phyloP scores from a whole-genome alignment of 805 yeast genomes.

The Hanseniaspora thailandica region DNA sequence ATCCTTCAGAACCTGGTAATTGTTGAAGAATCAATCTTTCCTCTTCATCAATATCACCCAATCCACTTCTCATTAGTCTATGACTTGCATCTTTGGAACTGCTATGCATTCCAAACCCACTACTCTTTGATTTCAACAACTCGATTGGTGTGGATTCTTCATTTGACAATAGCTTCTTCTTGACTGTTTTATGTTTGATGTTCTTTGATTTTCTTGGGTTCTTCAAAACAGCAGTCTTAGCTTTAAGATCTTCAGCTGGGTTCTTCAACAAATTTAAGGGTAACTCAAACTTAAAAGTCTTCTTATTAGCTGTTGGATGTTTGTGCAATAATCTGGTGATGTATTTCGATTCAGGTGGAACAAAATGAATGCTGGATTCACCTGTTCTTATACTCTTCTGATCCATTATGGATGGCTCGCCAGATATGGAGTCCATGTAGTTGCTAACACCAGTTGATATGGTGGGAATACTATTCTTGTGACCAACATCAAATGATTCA shows the following conservation, averaged over 20 bases:
- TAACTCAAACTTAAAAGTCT: constrained; percentile 24
- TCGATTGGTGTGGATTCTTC: constrained; percentile 27
- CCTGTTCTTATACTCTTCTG: neutral
- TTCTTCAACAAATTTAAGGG: constrained; percentile 26
- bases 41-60: constrained; percentile 17
- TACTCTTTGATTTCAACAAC: constrained; percentile 12
- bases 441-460: neutral
- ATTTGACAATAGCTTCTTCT: constrained; percentile 26
- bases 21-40: constrained; percentile 23
- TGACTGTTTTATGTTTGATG: constrained; percentile 30
- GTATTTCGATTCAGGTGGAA: constrained; percentile 25
- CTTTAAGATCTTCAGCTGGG: constrained; percentile 30
- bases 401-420: neutral
- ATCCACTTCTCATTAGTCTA: neutral
- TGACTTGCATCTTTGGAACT: constrained; percentile 18
- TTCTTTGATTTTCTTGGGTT: constrained; percentile 11
- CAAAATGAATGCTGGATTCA: neutral
- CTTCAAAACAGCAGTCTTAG: constrained; percentile 3
- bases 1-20: constrained; percentile 31
- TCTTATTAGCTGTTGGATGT: constrained; percentile 26
- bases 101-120: constrained; percentile 4
- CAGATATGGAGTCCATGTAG: neutral
- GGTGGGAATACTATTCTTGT: neutral
- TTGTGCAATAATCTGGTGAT: constrained; percentile 30
- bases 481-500: neutral